These are phyloP conservation scores for Rhododendron henanense DNA, from an alignment of 148 eudicot species.

Conservation along the genomic window DNA sequence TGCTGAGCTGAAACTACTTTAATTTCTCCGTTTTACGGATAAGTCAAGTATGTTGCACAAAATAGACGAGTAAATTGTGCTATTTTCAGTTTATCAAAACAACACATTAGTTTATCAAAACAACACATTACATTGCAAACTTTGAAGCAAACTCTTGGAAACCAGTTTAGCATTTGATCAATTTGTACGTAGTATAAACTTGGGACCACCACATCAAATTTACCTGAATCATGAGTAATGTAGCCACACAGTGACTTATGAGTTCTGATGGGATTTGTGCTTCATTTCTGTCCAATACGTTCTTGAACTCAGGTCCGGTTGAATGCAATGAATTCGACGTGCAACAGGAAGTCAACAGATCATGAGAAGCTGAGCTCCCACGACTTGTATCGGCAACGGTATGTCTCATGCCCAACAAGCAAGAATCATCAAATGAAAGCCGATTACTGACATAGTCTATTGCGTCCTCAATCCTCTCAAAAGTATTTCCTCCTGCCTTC, in stretches of 20 bases:
- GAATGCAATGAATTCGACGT: conserved; percentile 31
- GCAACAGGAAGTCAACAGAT: conserved; percentile 24
- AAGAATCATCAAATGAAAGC: conserved; percentile 52
- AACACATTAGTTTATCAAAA: not conserved
- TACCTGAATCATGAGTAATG: conserved; percentile 93
- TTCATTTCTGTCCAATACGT: conserved; percentile 33
- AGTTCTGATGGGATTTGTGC: conserved; percentile 67
- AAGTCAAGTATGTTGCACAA: not conserved
- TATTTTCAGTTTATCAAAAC: not conserved
- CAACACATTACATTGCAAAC: not conserved
- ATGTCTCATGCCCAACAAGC: conserved; percentile 22
- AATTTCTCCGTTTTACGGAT: not conserved
- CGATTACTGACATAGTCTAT: conserved; percentile 56
- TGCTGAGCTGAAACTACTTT: not conserved
- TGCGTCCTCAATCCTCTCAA: conserved; percentile 62
- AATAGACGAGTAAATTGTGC: not conserved
- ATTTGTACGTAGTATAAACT: not conserved
- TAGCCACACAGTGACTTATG: conserved; percentile 75
- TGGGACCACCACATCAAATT: conserved; percentile 4
- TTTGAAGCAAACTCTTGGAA: not conserved
- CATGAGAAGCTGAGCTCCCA: conserved; percentile 26
- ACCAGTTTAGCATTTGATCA: not conserved
- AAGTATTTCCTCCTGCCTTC: conserved; percentile 34
- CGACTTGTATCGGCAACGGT: conserved; percentile 21
- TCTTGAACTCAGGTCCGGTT: conserved; percentile 35